Evolutionary conservation across 2,329 filamentous ascomycete genomes (phyloP), one percentile per base, ranked within the genome.

Genomic region (Ophiostoma himal-ulmi): DNA sequence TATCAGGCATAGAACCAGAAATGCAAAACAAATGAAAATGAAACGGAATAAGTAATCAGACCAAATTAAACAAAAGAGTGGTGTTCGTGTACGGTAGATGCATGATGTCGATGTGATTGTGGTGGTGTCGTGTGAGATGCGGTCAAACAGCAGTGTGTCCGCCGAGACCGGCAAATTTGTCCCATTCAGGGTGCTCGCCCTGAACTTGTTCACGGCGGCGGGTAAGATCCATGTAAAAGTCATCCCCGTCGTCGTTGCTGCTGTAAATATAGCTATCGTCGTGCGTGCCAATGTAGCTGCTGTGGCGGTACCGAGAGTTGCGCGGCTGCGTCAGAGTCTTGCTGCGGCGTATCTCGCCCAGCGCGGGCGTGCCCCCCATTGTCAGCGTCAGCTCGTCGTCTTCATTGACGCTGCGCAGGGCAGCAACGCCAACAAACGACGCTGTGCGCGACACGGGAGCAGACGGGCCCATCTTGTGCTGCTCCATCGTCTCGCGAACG

Each of bases 121-220:
- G 57, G 13, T 2, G 17, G 57, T 62, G 4, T 13, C 20, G 57
- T 34, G 57, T 62, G 57, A 7, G 52, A 36, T 26, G 34, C 1
- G 22, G 26, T 69, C 41, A 66, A 44, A 68, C 69, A 10, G 67
- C 71, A 1, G 79, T 83, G 66, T 83, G 74, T 0, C 83, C 83
- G 44, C 83, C 83, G 4, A 84, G 75, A 14, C 82, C 62, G 37
- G 78, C 77, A 72, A 82, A 84, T 75, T 83, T 81, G 73, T 82
- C 82, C 82, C 82, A 84, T 5, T 79, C 79, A 3, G 80, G 77
- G 70, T 78, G 71, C 48, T 67, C 68, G 37, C 14, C n/a, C 13
- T 14, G 65, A 1, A n/a, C 65, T 10, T 41, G 37, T 39, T 39
- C 13, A 22, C 65, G 62, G 39, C 65, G 62, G 37, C 34, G 62